Base-by-base conservation (phyloP, 1,139 yeast genomes). In the Lodderomyces metapsilosis region DNA sequence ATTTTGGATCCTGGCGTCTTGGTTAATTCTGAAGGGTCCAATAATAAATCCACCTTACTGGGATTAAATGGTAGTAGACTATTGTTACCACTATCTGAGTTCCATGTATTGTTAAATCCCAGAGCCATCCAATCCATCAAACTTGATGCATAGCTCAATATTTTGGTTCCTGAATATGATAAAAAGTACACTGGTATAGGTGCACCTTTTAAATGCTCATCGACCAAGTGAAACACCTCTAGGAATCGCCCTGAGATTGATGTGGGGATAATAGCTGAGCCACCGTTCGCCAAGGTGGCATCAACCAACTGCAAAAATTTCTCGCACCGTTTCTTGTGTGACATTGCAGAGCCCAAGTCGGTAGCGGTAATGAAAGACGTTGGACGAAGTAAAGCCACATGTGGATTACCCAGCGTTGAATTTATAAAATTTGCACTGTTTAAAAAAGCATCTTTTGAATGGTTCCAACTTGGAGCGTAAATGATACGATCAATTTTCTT, bases 81-180 rank as follows among this genome's bases (percentile, higher is more conserved):
- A 9, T 74, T 68, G 9, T 50, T 47, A 2, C 64, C 54, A 15
- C 58, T 58, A 22, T 62, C 64, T 12, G 13, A 7, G 41, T 58
- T 68, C 92, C 96, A 88, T 41, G 83, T 85, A 52, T 85, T 84
- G 25, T 88, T 77, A 34, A 89, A 76, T 21, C 81, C 76, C 1
- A 91, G 78, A 0, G 95, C 82, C 92, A 92, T 86, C 98, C 98
- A 94, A 64, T 94, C 98, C 20, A 91, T 65, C 82, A 92, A 85
- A 44, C 88, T 84, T 15, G 89, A 80, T 0, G 97, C 96, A 58
- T 86, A 88, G 31, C 85, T 77, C 49, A 92, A 65, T 2, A 87
- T 77, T 56, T 92, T 82, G 1, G 88, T 79, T 15, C 95, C 95
- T 1, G 91, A 84, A 54, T 83, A 84, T 3, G 95, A 82, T 22